Conservation (phyloP, 1,284 basidiomycete genomes). For the Puccinia sorghi region DNA sequence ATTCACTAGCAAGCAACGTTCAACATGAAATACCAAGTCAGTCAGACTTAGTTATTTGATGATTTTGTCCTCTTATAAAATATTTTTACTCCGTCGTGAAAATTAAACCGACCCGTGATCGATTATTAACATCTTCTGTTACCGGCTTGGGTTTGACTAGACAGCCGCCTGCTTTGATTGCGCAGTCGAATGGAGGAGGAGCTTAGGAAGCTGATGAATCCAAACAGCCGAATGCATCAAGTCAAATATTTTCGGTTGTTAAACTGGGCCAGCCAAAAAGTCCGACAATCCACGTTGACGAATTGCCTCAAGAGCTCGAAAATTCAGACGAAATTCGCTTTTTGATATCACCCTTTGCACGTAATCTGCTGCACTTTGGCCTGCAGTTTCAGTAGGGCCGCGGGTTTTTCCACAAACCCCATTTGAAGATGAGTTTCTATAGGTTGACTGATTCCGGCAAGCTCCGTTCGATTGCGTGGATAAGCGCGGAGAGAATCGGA, state of each 20-base stretch:
- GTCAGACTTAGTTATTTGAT: neutral
- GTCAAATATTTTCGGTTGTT: neutral
- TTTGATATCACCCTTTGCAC: neutral
- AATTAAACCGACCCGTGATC: neutral
- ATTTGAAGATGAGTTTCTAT: too few relatives aligned
- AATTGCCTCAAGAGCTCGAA: neutral
- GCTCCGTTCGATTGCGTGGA: neutral
- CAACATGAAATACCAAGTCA: neutral
- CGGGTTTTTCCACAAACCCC: too few relatives aligned
- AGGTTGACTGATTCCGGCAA: too few relatives aligned
- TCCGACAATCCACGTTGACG: neutral
- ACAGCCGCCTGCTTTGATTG: neutral
- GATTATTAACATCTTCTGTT: neutral
- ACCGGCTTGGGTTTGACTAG: neutral
- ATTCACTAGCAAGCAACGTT: neutral
- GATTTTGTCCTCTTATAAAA: neutral
- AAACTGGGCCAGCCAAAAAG: neutral
- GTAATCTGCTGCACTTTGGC: too few relatives aligned
- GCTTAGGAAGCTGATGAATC: neutral
- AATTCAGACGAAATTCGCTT: neutral
- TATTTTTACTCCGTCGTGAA: neutral
- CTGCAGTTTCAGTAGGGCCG: too few relatives aligned
- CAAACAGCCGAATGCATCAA: neutral
- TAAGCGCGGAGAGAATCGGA: neutral
- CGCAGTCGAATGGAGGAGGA: neutral